A percentile compares a stretch with the other conserved stretches of the same genome.
phyloP scores from a whole-genome alignment of 1,284 basidiomycete species.

The Hypsizygus ulmarius region DNA sequence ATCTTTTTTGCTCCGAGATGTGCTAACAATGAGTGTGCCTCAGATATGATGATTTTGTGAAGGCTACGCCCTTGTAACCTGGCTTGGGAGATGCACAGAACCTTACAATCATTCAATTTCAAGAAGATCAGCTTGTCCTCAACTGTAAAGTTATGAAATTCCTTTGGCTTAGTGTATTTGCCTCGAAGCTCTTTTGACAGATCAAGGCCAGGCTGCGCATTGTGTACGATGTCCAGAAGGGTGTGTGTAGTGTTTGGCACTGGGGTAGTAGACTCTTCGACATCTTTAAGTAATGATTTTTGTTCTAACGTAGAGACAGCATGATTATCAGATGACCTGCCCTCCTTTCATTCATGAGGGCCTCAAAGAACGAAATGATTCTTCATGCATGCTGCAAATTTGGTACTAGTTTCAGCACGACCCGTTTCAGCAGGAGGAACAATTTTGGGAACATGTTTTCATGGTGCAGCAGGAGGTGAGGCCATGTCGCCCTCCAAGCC shows the following conservation, averaged over 20 bases:
- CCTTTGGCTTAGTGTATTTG: conserved; percentile 12
- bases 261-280: too few relatives aligned
- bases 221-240: too few relatives aligned
- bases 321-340: too few relatives aligned
- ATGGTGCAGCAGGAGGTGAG: neutral
- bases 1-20: conserved; percentile 35
- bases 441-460: neutral
- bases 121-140: conserved; percentile 24
- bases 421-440: conserved; percentile 14
- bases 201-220: too few relatives aligned
- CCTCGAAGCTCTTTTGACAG: neutral
- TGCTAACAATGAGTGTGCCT: conserved; percentile 31
- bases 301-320: neutral
- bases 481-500: conserved; percentile 23
- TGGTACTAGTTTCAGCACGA: conserved; percentile 13
- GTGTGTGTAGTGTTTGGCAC: too few relatives aligned
- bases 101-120: conserved; percentile 5
- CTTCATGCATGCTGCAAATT: conserved; percentile 17
- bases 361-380: neutral
- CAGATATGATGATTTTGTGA: conserved; percentile 30
- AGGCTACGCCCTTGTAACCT: conserved; percentile 16
- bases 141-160: conserved; percentile 28
- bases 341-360: neutral
- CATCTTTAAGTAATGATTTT: neutral
- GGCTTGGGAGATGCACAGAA: conserved; percentile 34